phyloP scores from a whole-genome alignment of 2,329 filamentous ascomycete species.

The Fonsecaea nubica region DNA sequence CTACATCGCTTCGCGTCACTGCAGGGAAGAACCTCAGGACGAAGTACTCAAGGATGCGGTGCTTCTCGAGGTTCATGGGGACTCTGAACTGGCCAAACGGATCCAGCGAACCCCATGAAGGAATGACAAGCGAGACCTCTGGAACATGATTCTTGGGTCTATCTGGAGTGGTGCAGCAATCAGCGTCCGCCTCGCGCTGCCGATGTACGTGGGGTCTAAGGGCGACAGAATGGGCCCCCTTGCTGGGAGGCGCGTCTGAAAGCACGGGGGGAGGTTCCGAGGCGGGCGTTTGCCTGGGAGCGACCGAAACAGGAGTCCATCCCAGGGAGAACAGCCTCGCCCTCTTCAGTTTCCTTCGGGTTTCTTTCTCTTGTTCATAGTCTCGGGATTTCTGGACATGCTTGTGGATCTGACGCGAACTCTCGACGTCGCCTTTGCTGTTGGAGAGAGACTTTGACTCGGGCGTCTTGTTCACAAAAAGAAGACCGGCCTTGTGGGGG shows the following conservation, averaged over 20 bases:
- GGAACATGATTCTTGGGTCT: conserved; percentile 1
- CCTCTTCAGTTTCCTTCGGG: conserved; percentile 19
- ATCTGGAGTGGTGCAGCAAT: background rate
- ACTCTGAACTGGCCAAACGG: conserved; percentile 31
- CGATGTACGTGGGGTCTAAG: background rate
- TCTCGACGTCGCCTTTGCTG: conserved; percentile 25
- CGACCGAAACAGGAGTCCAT: conserved; percentile 21
- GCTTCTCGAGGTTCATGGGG: conserved; percentile 28
- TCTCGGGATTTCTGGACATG: conserved; percentile 33
- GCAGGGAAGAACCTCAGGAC: conserved; percentile 31
- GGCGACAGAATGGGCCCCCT: background rate
- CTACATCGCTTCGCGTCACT: conserved; percentile 28
- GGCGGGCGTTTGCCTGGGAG: conserved; percentile 5
- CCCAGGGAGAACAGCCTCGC: conserved; percentile 23
- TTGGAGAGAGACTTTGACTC: conserved; percentile 32
- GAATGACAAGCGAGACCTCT: conserved; percentile 10
- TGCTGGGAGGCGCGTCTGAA: conserved; percentile 8
- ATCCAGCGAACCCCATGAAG: conserved; percentile 20
- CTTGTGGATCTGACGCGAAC: conserved; percentile 28
- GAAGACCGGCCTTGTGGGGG: conserved; percentile 21
- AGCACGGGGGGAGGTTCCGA: background rate
- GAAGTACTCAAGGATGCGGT: conserved; percentile 31
- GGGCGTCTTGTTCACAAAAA: conserved; percentile 32
- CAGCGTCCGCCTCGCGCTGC: background rate
- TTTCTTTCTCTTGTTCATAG: conserved; percentile 25